These are phyloP conservation scores for Laetiporus sulphureus DNA, from an alignment of 1,284 basidiomycete genomes.

Conservation along the genomic window DNA sequence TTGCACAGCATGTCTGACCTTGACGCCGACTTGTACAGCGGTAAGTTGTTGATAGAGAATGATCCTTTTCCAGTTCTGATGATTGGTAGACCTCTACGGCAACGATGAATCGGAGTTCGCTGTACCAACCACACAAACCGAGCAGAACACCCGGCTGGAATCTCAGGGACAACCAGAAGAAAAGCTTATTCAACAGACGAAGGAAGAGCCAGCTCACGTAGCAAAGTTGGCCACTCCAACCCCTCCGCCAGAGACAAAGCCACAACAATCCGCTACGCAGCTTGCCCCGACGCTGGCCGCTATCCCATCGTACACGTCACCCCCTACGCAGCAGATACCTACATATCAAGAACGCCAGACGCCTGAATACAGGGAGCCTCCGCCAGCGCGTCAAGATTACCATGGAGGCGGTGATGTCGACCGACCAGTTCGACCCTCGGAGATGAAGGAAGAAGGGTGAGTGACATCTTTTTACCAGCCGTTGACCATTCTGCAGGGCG, in stretches of 20 bases:
- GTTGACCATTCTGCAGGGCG: constrained; percentile 15
- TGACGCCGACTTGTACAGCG: constrained; percentile 81
- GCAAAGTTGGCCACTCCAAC: no score
- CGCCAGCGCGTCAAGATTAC: constrained; percentile 28
- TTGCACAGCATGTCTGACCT: constrained; percentile 64
- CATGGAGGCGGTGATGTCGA: constrained; percentile 41
- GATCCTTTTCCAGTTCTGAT: constrained; percentile 6
- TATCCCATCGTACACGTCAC: constrained; percentile 24
- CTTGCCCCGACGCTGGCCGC: constrained; percentile 4
- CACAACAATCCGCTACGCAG: neutral
- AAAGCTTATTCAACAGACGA: no score
- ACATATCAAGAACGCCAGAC: constrained; percentile 63
- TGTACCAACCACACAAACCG: constrained; percentile 31
- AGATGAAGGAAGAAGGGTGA: constrained; percentile 99
- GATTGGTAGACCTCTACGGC: constrained; percentile 64
- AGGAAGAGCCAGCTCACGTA: no score
- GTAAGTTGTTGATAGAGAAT: constrained; percentile 30
- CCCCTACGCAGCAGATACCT: constrained; percentile 58
- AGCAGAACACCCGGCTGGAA: constrained; percentile 25
- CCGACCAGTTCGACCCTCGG: constrained; percentile 76
- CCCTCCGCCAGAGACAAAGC: neutral
- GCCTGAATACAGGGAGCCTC: constrained; percentile 40
- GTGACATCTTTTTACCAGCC: constrained; percentile 29
- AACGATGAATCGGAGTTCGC: constrained; percentile 62
- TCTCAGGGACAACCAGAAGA: constrained; percentile 24